Conservation (phyloP, 202 grass and related monocot species). For the Sporobolus alterniflorus region DNA sequence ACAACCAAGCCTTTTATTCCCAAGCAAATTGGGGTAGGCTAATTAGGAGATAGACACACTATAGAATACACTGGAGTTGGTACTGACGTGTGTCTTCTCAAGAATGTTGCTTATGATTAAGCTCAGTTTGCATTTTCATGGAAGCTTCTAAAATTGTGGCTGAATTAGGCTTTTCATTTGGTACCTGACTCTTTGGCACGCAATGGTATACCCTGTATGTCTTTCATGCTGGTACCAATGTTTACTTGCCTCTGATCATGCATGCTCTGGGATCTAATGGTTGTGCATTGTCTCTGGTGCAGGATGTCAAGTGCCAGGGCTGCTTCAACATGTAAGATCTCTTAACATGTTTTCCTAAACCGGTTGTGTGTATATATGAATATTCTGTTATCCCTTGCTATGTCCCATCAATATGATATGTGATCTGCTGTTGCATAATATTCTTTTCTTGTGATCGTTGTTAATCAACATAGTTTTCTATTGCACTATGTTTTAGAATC, state of each 20-base stretch:
- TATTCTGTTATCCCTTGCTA: not conserved
- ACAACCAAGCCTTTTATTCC: no score
- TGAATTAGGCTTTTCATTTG: not conserved
- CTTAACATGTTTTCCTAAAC: not conserved
- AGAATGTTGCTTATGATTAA: not conserved
- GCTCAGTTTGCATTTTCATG: not conserved
- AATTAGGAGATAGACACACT: no score
- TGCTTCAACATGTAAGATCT: constrained; percentile 82
- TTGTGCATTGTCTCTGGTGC: not conserved
- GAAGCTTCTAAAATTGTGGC: not conserved
- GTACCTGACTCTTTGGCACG: not conserved
- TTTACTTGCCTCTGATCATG: not conserved
- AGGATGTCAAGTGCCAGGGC: constrained; percentile 83
- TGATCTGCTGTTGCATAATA: not conserved
- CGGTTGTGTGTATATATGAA: not conserved
- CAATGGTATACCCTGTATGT: not conserved
- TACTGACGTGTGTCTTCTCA: not conserved
- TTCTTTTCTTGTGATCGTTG: not conserved
- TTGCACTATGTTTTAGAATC: not conserved
- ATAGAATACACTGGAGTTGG: not conserved
- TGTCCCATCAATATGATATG: not conserved
- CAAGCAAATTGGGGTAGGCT: not conserved
- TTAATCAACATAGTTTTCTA: not conserved
- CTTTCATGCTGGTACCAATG: not conserved
- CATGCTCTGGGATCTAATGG: not conserved